A percentile compares a stretch with the other conserved stretches of the same genome.
These are phyloP conservation scores for Thyridium curvatum DNA, from an alignment of 2,329 filamentous ascomycete species.

Conservation along the genomic window DNA sequence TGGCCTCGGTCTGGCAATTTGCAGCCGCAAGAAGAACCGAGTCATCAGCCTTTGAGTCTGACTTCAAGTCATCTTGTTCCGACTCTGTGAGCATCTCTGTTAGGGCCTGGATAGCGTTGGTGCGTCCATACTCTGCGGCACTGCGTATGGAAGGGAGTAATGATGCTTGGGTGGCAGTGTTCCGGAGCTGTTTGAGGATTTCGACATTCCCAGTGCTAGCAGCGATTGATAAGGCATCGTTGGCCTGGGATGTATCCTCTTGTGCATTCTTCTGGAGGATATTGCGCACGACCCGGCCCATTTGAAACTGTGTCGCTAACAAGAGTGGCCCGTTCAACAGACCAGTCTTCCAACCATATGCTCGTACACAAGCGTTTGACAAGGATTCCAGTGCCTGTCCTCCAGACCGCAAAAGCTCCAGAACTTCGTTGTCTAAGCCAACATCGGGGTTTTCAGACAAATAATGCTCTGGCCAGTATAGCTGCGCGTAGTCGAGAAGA, in stretches of 20 bases:
- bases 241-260: neutral
- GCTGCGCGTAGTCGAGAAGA: conserved; percentile 2
- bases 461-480: conserved; percentile 3
- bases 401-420: neutral
- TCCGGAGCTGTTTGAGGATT: neutral
- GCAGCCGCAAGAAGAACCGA: neutral
- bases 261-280: neutral
- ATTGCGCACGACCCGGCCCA: neutral
- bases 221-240: neutral
- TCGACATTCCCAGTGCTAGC: neutral
- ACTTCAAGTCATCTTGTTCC: neutral
- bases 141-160: neutral
- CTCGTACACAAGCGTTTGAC: no score
- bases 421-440: neutral
- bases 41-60: neutral
- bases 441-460: neutral
- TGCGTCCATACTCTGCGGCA: neutral
- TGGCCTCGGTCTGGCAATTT: neutral
- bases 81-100: neutral
- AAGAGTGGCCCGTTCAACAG: neutral
- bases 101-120: neutral
- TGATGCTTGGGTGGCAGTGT: neutral
- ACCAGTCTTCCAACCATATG: neutral
- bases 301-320: neutral
- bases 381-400: no score